A percentile compares a stretch with the other conserved stretches of the same genome.
Conservation (phyloP, 768 basidiomycete species). For the Boletus speciosus region DNA sequence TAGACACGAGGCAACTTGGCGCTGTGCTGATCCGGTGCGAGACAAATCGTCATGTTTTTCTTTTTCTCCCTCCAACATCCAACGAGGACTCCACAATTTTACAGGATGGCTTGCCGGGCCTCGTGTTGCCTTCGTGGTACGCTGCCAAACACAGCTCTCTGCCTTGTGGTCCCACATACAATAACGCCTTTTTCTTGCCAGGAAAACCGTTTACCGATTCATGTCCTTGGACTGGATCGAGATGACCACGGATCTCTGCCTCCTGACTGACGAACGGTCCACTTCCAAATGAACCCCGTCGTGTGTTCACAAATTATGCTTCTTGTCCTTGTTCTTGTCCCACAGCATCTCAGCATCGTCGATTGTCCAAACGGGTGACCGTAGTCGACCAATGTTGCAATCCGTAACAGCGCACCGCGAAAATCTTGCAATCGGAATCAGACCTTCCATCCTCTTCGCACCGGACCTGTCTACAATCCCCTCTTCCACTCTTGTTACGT, state of each 20-base stretch:
- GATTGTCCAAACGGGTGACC: slow-evolving; percentile 9
- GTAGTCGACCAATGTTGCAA: slow-evolving; percentile 14
- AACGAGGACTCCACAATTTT: background rate
- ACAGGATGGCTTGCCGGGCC: slow-evolving; percentile 14
- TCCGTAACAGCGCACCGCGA: background rate
- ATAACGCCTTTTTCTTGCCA: background rate
- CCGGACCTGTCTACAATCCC: slow-evolving; percentile 27
- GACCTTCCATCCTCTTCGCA: slow-evolving; percentile 16
- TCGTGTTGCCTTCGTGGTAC: background rate
- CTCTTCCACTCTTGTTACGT: slow-evolving; percentile 23
- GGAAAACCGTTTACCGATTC: slow-evolving; percentile 1
- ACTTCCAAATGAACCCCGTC: slow-evolving; percentile 24
- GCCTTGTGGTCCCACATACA: background rate
- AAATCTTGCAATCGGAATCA: slow-evolving; percentile 1
- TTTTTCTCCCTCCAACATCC: background rate
- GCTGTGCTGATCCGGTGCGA: background rate
- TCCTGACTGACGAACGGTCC: slow-evolving; percentile 8
- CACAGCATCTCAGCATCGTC: slow-evolving; percentile 8
- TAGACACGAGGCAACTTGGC: slow-evolving; percentile 5
- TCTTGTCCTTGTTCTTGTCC: slow-evolving; percentile 10
- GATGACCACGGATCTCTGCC: slow-evolving; percentile 6
- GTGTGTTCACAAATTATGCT: background rate
- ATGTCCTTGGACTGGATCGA: slow-evolving; percentile 13
- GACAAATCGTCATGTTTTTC: background rate
- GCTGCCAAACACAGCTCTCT: background rate